Evolutionary conservation across 2,329 filamentous ascomycete genomes (phyloP).

Genomic region (Cercospora zeina): DNA sequence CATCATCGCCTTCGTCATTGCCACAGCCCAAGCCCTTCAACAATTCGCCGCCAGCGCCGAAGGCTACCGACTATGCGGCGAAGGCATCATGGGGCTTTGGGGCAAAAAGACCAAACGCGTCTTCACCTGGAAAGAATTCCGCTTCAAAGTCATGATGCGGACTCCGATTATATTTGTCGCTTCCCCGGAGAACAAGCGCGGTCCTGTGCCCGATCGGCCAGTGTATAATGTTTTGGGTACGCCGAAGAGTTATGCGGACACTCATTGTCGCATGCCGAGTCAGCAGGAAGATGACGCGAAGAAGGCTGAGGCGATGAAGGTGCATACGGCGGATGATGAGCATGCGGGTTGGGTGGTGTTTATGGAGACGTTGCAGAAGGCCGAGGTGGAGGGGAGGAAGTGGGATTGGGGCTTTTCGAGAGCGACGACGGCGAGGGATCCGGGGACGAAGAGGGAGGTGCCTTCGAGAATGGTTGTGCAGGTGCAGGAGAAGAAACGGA

Average conservation of each 20-base stretch:
- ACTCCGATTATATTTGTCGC: constrained; percentile 22
- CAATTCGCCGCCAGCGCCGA: constrained; percentile 22
- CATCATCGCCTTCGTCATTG: constrained; percentile 19
- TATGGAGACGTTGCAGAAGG: constrained; percentile 17
- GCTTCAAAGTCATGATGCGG: constrained; percentile 19
- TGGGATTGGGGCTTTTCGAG: constrained; percentile 13
- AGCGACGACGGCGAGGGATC: neutral
- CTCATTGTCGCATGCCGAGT: constrained; percentile 7
- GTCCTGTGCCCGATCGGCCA: constrained; percentile 1
- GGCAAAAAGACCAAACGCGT: constrained; percentile 14
- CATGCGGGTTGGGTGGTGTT: constrained; percentile 19
- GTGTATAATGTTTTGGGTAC: constrained; percentile 13
- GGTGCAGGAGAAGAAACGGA: constrained; percentile 19
- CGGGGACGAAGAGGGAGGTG: neutral
- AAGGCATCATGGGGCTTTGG: constrained; percentile 22
- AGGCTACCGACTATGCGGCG: constrained; percentile 21
- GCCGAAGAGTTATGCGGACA: constrained; percentile 8
- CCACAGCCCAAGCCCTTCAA: constrained; percentile 18
- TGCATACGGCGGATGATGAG: constrained; percentile 20
- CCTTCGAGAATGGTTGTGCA: constrained; percentile 14
- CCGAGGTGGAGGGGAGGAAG: constrained; percentile 11
- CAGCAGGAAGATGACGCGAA: constrained; percentile 11
- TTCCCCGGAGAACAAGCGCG: constrained; percentile 8
- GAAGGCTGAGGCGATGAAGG: constrained; percentile 9
- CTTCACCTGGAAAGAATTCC: constrained; percentile 21